A percentile compares a stretch with the other conserved stretches of the same genome.
phyloP scores from a whole-genome alignment of 805 yeast genomes.

The Pichia insulana region DNA sequence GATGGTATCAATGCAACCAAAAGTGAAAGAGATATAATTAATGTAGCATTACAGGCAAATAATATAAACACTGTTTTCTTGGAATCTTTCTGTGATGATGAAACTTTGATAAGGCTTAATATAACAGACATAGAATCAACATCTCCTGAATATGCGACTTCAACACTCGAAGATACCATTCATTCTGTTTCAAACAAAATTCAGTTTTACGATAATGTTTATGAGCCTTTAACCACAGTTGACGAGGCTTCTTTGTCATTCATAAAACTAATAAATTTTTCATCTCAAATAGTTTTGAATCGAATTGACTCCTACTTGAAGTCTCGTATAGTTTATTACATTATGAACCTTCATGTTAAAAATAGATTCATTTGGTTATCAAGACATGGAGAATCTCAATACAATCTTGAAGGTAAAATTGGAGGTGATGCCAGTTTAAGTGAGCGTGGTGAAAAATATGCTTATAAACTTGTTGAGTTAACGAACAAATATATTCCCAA shows the following conservation, averaged over 20 bases:
- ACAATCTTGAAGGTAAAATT: slow-evolving; percentile 85
- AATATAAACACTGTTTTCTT: slow-evolving; percentile 83
- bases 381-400: slow-evolving; percentile 92
- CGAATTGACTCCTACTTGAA: slow-evolving; percentile 82
- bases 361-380: slow-evolving; percentile 91
- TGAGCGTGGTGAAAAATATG: slow-evolving; percentile 77
- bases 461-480: slow-evolving; percentile 69
- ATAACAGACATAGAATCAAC: slow-evolving; percentile 68
- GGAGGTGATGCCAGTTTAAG: slow-evolving; percentile 91
- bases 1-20: slow-evolving; percentile 90
- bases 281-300: slow-evolving; percentile 82
- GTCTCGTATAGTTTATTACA: slow-evolving; percentile 87
- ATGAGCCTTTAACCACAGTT: slow-evolving; percentile 62
- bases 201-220: slow-evolving; percentile 59
- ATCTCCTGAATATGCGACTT: slow-evolving; percentile 57
- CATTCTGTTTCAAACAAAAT: slow-evolving; percentile 69
- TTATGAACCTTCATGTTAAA: slow-evolving; percentile 90
- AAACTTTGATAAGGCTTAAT: slow-evolving; percentile 67
- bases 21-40: slow-evolving; percentile 57
- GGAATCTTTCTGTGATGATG: slow-evolving; percentile 86
- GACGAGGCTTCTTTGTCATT: slow-evolving; percentile 64
- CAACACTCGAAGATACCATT: slow-evolving; percentile 65
- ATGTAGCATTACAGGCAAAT: slow-evolving; percentile 46
- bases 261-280: slow-evolving; percentile 80
- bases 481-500: slow-evolving; percentile 58